Percentiles rank a stretch among this genome's conserved stretches.
Conservation (phyloP, 2,329 filamentous ascomycete genomes). For the Clonostachys sp. region DNA sequence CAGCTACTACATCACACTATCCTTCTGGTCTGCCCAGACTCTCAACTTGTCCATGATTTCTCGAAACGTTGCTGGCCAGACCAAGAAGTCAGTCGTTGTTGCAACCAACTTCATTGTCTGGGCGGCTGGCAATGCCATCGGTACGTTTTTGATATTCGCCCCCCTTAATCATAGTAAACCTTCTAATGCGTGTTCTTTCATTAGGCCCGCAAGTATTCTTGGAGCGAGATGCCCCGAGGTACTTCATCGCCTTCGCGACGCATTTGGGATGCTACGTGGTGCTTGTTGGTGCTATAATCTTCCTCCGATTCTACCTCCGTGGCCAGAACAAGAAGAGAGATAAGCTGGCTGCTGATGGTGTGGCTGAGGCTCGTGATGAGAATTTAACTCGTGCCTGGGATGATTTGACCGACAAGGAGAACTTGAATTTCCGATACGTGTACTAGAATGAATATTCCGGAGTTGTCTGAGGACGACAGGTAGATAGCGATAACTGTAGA, state of each 20-base stretch:
- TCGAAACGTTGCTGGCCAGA: constrained; percentile 67
- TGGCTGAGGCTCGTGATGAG: constrained; percentile 28
- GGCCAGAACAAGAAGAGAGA: constrained; percentile 56
- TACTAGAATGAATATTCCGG: constrained; percentile 19
- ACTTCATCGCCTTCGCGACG: constrained; percentile 65
- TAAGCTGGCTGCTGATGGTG: constrained; percentile 31
- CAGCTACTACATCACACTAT: constrained; percentile 71
- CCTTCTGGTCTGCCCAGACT: constrained; percentile 72
- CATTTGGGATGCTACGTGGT: constrained; percentile 65
- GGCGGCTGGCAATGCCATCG: constrained; percentile 65
- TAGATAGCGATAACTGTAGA: too few relatives aligned
- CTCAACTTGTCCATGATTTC: constrained; percentile 63
- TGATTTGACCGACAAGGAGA: constrained; percentile 59
- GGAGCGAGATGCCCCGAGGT: constrained; percentile 55
- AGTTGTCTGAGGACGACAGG: too few relatives aligned
- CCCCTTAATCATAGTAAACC: not conserved
- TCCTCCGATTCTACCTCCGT: constrained; percentile 52
- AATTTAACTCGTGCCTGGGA: constrained; percentile 49
- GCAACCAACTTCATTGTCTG: constrained; percentile 68
- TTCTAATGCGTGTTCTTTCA: constrained; percentile 21
- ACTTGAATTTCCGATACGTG: constrained; percentile 55
- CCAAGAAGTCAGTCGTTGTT: constrained; percentile 66
- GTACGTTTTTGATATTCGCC: constrained; percentile 20
- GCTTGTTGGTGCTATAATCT: constrained; percentile 52
- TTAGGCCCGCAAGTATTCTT: constrained; percentile 56